Conservation (phyloP, 2,329 filamentous ascomycete species). For the Coniochaeta pulveracea region DNA sequence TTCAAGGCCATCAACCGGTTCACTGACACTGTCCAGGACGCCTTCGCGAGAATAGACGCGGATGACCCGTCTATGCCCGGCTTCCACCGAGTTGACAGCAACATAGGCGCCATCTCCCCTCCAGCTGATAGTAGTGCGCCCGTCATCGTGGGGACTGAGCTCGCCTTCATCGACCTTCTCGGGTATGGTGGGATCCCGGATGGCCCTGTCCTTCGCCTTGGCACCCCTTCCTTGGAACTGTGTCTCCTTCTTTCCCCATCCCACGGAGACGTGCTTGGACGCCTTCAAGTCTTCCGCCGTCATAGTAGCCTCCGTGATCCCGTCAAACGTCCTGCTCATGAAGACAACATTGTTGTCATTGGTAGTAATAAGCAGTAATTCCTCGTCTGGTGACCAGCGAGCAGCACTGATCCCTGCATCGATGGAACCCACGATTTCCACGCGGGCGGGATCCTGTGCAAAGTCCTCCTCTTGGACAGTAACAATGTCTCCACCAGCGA, state of each 20-base stretch:
- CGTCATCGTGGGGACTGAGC: constrained; percentile 64
- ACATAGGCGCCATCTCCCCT: constrained; percentile 88
- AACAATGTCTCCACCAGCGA: constrained; percentile 86
- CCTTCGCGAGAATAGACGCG: constrained; percentile 88
- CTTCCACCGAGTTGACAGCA: constrained; percentile 71
- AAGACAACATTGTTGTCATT: constrained; percentile 70
- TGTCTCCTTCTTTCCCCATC: constrained; percentile 97
- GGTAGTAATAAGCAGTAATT: constrained; percentile 75
- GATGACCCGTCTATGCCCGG: constrained; percentile 61
- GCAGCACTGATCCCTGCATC: constrained; percentile 85
- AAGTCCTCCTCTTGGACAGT: constrained; percentile 59
- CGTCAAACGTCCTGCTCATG: constrained; percentile 88
- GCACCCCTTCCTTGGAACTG: constrained; percentile 92
- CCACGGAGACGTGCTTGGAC: constrained; percentile 92
- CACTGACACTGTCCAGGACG: constrained; percentile 81
- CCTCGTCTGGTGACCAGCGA: constrained; percentile 90
- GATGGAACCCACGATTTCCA: constrained; percentile 92
- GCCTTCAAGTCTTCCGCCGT: constrained; percentile 65
- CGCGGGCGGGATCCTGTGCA: constrained; percentile 55
- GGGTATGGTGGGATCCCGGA: constrained; percentile 89
- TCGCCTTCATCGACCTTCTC: constrained; percentile 80
- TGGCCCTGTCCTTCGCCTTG: constrained; percentile 68
- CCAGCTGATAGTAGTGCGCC: constrained; percentile 70
- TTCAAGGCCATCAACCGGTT: constrained; percentile 89
- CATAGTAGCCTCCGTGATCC: constrained; percentile 64